Conservation (phyloP, 2,329 filamentous ascomycete species). For the Penicillium sp. region DNA sequence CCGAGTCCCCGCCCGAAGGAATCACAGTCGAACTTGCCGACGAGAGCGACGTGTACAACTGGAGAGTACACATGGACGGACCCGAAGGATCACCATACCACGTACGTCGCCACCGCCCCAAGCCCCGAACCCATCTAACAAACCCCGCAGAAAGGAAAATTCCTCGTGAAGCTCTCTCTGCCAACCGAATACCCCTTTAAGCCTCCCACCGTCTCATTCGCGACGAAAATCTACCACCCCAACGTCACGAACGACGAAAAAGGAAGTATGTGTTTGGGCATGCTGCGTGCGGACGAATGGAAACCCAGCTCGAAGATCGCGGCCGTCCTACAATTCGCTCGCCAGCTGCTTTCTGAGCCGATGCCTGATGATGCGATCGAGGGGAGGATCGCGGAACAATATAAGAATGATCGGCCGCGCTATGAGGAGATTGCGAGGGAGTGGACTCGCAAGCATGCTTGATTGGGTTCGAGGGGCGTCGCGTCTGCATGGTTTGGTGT, state of each 20-base stretch:
- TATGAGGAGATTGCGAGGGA: conserved; percentile 74
- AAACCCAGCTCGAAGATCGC: conserved; percentile 80
- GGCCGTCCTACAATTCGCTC: conserved; percentile 74
- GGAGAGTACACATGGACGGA: conserved; percentile 68
- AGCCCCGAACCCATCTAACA: conserved; percentile 3
- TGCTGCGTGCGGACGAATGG: conserved; percentile 86
- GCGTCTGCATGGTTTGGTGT: neutral
- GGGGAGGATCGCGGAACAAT: conserved; percentile 82
- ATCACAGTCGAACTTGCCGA: conserved; percentile 59
- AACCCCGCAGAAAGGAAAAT: conserved; percentile 63
- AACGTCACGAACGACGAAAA: conserved; percentile 87
- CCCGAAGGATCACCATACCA: conserved; percentile 66
- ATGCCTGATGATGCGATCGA: conserved; percentile 90
- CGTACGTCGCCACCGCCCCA: conserved; percentile 46
- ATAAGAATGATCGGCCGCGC: conserved; percentile 63
- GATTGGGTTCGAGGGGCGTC: conserved; percentile 27
- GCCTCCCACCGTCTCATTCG: conserved; percentile 75
- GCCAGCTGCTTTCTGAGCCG: conserved; percentile 73
- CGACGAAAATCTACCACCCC: conserved; percentile 91
- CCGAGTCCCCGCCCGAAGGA: conserved; percentile 56
- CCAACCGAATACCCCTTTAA: conserved; percentile 89
- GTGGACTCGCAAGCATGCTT: conserved; percentile 75
- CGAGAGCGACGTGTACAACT: conserved; percentile 67
- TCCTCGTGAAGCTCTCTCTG: conserved; percentile 71
- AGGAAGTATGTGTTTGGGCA: conserved; percentile 81